Evolutionary conservation across 306 rosid genomes (phyloP), one percentile per base, ranked within the genome.

Genomic region (Rosa persica): DNA sequence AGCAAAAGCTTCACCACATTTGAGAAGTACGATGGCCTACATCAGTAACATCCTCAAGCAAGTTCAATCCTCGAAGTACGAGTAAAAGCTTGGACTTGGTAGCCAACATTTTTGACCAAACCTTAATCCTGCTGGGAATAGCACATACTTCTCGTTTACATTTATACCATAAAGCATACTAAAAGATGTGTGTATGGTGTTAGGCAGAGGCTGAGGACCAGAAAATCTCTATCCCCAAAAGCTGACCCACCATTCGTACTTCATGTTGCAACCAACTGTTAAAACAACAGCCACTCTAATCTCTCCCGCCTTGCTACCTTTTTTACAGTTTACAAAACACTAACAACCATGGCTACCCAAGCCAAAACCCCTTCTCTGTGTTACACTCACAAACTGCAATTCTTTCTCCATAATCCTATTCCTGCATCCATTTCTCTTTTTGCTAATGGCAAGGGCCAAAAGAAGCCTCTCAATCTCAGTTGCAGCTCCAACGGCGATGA

Each of bases 401-500:
- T 82, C 68, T 44, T 76, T 40, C 52, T 81, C 65, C 78, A 55
- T 65, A 77, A 79, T 73, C 87, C 72, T 40, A 16, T 75, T 7
- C 80, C 75, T 20, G 52, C 80, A 55, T 81, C 84, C 19, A 67
- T 86, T 30, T 60, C 83, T 12, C 47, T 75, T 39, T 64, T 75
- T 55, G 64, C 78, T 42, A 75, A 70, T 69, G 42, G 58, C n/a
- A 73, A 39, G 69, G 42, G 55, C 78, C 66, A 82, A 22, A 86
- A 49, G 22, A 89, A 84, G 78, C 58, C 76, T 68, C 79, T 67
- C 47, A 85, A 79, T 46, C 79, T 89, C 64, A 83, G 43, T 8
- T 90, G 92, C 81, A 81, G 80, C 73, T 86, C 95, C 70, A 84
- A 78, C 10, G 71, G 77, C 81, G 58, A 48, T 13, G 82, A 78